Evolutionary conservation across 2,329 filamentous ascomycete genomes (phyloP), one percentile per base, ranked within the genome.

Genomic region (Penicillium palitans): DNA sequence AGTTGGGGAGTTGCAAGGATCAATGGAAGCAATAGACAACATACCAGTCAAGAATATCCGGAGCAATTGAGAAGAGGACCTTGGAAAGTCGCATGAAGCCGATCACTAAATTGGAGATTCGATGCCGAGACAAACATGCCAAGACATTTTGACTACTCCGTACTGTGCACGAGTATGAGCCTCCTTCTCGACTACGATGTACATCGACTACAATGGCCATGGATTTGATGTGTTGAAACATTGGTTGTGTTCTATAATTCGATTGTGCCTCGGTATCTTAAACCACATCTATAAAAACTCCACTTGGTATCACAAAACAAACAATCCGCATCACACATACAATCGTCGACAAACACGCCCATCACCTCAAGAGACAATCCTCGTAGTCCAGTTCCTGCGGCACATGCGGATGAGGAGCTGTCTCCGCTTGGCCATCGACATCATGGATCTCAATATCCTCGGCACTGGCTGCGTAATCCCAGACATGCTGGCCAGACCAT

Each of bases 251-350:
- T 42, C 46, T 54, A 52, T 27, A 17, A 25, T 49, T n/a, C 45
- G 8, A 15, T 40, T 17, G 10, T 24, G 17, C 12, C 7, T 25
- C 19, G n/a, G 10, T 51, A 31, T 52, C 25, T 15, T 48, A 54
- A 53, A 37, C 5, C 29, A 4, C 49, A 39, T 63, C 59, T 63
- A 61, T 52, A 52, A 52, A 59, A 59, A 57, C 57, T 55, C 54
- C 61, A 48, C n/a, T 45, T 63, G 62, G 62, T 65, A 65, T 65
- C 61, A 62, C 61, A 51, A 57, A 50, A 46, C 13, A 42, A 50
- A 25, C 8, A 56, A 37, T 10, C 13, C 49, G 9, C 44, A 25
- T 41, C 27, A 21, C 29, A 47, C 44, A 29, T 31, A 31, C 6
- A 47, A 51, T 31, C 47, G 35, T n/a, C 8, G 8, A 3, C 21